These are phyloP conservation scores for Cryphonectria radicalis DNA, from an alignment of 2,329 filamentous ascomycete genomes.

Conservation along the genomic window DNA sequence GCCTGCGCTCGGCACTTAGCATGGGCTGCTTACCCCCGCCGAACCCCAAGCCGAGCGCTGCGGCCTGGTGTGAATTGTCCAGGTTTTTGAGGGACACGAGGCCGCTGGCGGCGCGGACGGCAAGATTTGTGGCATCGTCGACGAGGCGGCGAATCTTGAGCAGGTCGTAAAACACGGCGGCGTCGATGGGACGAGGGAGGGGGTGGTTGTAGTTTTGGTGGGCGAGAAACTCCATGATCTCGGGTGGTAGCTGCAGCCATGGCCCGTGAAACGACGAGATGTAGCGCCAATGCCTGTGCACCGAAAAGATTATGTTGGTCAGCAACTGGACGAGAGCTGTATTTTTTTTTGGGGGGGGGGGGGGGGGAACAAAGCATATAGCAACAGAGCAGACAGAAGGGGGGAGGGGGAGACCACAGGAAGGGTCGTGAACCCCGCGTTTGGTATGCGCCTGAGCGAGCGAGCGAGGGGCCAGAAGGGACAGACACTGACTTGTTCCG, in stretches of 20 bases:
- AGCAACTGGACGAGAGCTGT: conserved; percentile 15
- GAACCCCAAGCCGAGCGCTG: conserved; percentile 56
- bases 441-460: neutral
- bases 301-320: neutral
- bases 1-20: conserved; percentile 75
- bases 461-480: neutral
- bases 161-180: conserved; percentile 80
- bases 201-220: conserved; percentile 80
- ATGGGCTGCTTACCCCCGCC: conserved; percentile 62
- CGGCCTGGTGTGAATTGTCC: conserved; percentile 56
- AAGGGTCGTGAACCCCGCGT: neutral
- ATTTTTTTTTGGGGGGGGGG: neutral
- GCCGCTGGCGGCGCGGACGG: conserved; percentile 77
- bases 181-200: conserved; percentile 76
- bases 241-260: conserved; percentile 79
- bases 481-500: conserved; percentile 66
- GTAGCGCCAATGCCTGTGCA: conserved; percentile 76
- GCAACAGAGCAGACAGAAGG: too few species aligned
- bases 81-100: conserved; percentile 65
- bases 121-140: conserved; percentile 78
- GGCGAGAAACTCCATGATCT: conserved; percentile 78
- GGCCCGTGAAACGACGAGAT: conserved; percentile 83
- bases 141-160: conserved; percentile 80
- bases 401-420: too few species aligned
- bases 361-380: too few species aligned